A percentile compares a stretch with the other conserved stretches of the same genome.
Evolutionary conservation across 768 basidiomycete species (phyloP).

Genomic region (Crassisporium funariophilum): DNA sequence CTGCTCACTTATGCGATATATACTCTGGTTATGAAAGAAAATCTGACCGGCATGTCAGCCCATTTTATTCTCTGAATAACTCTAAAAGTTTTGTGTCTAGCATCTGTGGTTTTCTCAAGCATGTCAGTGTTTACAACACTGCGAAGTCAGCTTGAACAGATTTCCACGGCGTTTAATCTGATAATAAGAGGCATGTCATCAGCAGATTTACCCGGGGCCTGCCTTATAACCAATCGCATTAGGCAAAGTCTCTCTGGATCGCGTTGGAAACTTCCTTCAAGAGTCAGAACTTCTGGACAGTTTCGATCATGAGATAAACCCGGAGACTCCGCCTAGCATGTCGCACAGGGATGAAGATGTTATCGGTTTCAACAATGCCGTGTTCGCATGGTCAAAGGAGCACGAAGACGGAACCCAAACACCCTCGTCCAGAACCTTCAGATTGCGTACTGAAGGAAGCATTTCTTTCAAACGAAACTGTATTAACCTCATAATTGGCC

Average conservation of each 20-base stretch:
- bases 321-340: not conserved
- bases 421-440: constrained; percentile 50
- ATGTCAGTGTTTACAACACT: constrained; percentile 67
- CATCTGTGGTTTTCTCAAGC: constrained; percentile 52
- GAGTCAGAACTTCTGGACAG: constrained; percentile 52
- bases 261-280: constrained; percentile 45
- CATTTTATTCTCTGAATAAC: constrained; percentile 7
- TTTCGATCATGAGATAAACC: constrained; percentile 22
- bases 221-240: constrained; percentile 2
- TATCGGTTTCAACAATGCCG: constrained; percentile 56
- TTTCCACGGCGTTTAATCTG: constrained; percentile 25
- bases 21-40: constrained; percentile 36
- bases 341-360: constrained; percentile 11
- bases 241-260: constrained; percentile 59
- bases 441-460: constrained; percentile 53
- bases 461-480: constrained; percentile 53
- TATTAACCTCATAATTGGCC: constrained; percentile 62
- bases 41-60: constrained; percentile 18
- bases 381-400: constrained; percentile 57
- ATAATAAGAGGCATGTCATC: constrained; percentile 38
- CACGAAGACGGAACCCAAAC: constrained; percentile 31
- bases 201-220: not conserved
- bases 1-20: constrained; percentile 62
- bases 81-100: no score
- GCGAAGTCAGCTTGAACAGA: constrained; percentile 49